Conservation (phyloP, 805 yeast genomes). For the Cyberlindnera lachancei region DNA sequence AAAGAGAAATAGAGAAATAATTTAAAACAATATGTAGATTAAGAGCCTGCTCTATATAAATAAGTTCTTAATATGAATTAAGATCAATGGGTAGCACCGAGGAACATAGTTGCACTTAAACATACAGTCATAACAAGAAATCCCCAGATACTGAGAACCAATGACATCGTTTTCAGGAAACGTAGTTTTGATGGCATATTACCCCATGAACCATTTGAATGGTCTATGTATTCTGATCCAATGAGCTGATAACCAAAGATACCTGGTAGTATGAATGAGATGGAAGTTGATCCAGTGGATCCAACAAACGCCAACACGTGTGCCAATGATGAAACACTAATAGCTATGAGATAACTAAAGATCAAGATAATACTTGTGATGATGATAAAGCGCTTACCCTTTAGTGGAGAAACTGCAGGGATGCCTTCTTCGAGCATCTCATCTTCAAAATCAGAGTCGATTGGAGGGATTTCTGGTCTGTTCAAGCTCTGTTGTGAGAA, state of each 20-base stretch:
- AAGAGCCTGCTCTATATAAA: too few species aligned
- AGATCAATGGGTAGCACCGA: conserved; percentile 22
- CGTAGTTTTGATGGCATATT: conserved; percentile 23
- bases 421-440: conserved; percentile 27
- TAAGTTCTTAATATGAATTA: too few species aligned
- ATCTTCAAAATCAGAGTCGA: conserved; percentile 17
- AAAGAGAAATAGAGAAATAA: too few species aligned
- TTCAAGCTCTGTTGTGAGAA: conserved; percentile 4
- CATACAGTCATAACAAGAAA: conserved; percentile 43
- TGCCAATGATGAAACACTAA: conserved; percentile 65
- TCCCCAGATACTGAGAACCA: conserved; percentile 41
- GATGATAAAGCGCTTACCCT: conserved; percentile 34
- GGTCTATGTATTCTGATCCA: conserved; percentile 35
- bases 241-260: conserved; percentile 72
- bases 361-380: conserved; percentile 47
- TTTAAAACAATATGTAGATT: too few species aligned
- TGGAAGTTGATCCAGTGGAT: conserved; percentile 87
- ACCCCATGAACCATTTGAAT: conserved; percentile 21
- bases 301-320: conserved; percentile 83
- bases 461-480: conserved; percentile 2
- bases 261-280: conserved; percentile 87
- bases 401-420: conserved; percentile 16
- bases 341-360: conserved; percentile 55
- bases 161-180: conserved; percentile 28
- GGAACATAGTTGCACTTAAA: conserved; percentile 29